Conservation (phyloP, 176 grass and related monocot species). For the Chrysopogon serrulatus region DNA sequence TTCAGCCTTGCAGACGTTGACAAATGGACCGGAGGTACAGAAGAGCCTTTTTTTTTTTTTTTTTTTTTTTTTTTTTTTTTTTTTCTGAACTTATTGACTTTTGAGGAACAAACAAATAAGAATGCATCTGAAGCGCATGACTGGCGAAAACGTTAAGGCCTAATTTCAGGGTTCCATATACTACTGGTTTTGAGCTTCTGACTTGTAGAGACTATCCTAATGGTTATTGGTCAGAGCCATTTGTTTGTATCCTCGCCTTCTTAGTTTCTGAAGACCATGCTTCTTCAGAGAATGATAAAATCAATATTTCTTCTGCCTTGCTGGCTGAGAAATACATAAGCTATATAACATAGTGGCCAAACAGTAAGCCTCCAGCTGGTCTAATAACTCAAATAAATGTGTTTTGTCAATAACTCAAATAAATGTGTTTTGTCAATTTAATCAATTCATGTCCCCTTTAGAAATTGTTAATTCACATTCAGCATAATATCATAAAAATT, state of each 20-base stretch:
- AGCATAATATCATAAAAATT: too few species aligned
- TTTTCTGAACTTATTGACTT: slow-evolving; percentile 20
- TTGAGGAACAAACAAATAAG: background rate
- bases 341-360: background rate
- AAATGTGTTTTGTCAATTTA: too few species aligned
- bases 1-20: slow-evolving; percentile 8
- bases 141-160: background rate
- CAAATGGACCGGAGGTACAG: background rate
- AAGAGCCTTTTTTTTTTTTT: background rate
- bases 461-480: too few species aligned
- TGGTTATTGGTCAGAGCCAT: background rate
- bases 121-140: background rate
- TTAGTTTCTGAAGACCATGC: background rate
- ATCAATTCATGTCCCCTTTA: too few species aligned
- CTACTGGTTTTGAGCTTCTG: background rate
- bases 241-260: background rate
- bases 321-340: background rate
- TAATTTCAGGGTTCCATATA: too few species aligned
- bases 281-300: background rate
- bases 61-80: too few species aligned
- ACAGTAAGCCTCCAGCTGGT: background rate
- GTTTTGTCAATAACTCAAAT: too few species aligned
- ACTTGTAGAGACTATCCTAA: background rate
- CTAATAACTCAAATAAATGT: background rate
- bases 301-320: background rate